A percentile compares a stretch with the other conserved stretches of the same genome.
phyloP scores from a whole-genome alignment of 2,329 filamentous ascomycete genomes.

The Fusarium nisikadoi region DNA sequence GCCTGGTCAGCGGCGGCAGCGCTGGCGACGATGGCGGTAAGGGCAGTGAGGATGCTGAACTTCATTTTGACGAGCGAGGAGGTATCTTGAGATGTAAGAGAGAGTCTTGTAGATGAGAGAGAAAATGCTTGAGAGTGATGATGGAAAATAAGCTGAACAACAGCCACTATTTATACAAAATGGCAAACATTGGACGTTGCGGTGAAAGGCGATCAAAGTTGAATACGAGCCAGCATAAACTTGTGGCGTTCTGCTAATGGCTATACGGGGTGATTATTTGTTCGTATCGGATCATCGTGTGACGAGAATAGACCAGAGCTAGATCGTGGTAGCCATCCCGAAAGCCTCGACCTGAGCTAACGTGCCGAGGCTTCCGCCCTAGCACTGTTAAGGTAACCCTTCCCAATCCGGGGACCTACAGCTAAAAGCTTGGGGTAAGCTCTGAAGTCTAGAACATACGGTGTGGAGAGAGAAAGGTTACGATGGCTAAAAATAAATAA shows the following conservation, averaged over 20 bases:
- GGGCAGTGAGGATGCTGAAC: slow-evolving; percentile 39
- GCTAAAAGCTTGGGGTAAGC: background rate
- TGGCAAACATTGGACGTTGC: background rate
- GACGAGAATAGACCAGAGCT: background rate
- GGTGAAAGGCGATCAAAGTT: background rate
- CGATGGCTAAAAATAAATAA: background rate
- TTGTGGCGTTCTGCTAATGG: background rate
- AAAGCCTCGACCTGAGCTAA: background rate
- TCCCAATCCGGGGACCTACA: background rate
- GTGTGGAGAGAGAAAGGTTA: background rate
- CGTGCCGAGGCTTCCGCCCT: background rate
- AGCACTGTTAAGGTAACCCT: background rate
- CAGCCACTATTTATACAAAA: background rate
- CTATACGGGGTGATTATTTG: background rate
- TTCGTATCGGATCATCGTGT: background rate
- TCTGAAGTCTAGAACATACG: background rate
- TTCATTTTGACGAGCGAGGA: slow-evolving; percentile 45
- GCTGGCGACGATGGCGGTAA: slow-evolving; percentile 47
- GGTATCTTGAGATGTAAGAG: background rate
- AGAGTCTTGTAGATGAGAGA: background rate
- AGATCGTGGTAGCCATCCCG: background rate
- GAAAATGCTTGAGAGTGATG: background rate
- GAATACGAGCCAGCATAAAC: background rate
- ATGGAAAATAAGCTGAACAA: background rate
- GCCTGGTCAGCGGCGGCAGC: slow-evolving; percentile 49